A percentile compares a stretch with the other conserved stretches of the same genome.
phyloP scores from a whole-genome alignment of 2,329 filamentous ascomycete species.

The Aspergillus bombycis region DNA sequence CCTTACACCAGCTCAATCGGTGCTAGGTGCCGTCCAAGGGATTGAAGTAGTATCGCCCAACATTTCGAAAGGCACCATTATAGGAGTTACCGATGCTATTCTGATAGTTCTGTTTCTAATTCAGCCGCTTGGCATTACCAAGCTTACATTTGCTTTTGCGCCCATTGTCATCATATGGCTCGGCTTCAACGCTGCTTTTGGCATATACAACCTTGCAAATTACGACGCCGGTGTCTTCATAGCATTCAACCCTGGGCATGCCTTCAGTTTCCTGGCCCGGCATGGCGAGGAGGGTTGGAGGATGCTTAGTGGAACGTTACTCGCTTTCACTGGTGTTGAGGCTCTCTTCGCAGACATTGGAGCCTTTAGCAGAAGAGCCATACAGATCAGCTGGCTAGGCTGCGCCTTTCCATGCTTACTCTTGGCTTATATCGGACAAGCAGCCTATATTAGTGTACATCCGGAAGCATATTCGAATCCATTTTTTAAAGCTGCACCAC shows the following conservation, averaged over 20 bases:
- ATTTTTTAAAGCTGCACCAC: constrained; percentile 71
- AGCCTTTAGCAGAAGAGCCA: constrained; percentile 69
- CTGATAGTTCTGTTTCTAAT: constrained; percentile 57
- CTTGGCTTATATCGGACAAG: constrained; percentile 69
- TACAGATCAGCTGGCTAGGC: constrained; percentile 73
- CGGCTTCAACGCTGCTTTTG: constrained; percentile 54
- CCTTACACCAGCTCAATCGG: constrained; percentile 60
- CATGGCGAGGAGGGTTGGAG: constrained; percentile 57
- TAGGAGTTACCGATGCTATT: constrained; percentile 57
- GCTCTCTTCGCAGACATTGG: constrained; percentile 78
- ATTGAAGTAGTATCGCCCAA: constrained; percentile 52
- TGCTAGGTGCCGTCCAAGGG: constrained; percentile 60
- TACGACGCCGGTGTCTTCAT: constrained; percentile 55
- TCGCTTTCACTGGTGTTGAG: constrained; percentile 78
- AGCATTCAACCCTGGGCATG: constrained; percentile 56
- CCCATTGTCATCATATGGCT: constrained; percentile 62
- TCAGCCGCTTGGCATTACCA: constrained; percentile 59
- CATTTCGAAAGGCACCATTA: constrained; percentile 51
- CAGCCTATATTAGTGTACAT: constrained; percentile 67
- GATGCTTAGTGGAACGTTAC: constrained; percentile 64
- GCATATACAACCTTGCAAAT: constrained; percentile 54
- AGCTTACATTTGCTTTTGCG: constrained; percentile 53
- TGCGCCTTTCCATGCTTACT: constrained; percentile 69
- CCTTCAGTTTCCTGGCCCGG: constrained; percentile 53
- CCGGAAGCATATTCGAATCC: constrained; percentile 69